Conservation (phyloP, 2,329 filamentous ascomycete species). For the Dothideomycetes sp. region DNA sequence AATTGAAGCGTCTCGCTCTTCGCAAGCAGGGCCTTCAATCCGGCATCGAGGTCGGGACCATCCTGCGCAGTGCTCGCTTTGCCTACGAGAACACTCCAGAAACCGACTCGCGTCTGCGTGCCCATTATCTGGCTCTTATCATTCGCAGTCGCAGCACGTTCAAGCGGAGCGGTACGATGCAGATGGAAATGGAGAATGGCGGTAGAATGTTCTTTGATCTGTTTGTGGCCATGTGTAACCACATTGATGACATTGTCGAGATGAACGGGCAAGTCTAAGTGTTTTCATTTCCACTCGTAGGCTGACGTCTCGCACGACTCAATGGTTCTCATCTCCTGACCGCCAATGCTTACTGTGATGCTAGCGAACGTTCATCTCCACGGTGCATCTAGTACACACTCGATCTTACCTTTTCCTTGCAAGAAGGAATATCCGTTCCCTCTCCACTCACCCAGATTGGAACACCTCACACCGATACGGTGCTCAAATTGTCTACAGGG, state of each 20-base stretch:
- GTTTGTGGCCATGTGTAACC: constrained; percentile 96
- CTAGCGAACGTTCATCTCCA: background rate
- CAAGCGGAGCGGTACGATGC: constrained; percentile 97
- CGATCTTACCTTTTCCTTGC: background rate
- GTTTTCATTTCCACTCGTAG: background rate
- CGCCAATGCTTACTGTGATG: background rate
- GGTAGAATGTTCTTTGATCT: constrained; percentile 95
- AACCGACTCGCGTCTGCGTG: constrained; percentile 81
- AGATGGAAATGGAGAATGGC: constrained; percentile 94
- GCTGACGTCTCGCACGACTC: no score
- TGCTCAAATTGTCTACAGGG: background rate
- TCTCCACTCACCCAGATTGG: background rate
- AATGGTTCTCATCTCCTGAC: background rate
- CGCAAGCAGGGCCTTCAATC: constrained; percentile 90
- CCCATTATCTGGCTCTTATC: constrained; percentile 94
- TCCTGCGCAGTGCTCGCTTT: constrained; percentile 86
- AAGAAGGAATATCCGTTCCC: background rate
- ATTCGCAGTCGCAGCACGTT: constrained; percentile 96
- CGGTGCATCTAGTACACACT: background rate
- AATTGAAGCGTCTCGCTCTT: constrained; percentile 82
- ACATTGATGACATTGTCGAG: constrained; percentile 46
- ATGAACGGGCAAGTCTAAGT: background rate
- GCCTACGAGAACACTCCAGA: constrained; percentile 93
- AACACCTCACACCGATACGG: background rate
- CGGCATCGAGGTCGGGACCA: constrained; percentile 83